Base-by-base conservation (phyloP, 163 green algal species). In the Prototheca stagnorum region DNA sequence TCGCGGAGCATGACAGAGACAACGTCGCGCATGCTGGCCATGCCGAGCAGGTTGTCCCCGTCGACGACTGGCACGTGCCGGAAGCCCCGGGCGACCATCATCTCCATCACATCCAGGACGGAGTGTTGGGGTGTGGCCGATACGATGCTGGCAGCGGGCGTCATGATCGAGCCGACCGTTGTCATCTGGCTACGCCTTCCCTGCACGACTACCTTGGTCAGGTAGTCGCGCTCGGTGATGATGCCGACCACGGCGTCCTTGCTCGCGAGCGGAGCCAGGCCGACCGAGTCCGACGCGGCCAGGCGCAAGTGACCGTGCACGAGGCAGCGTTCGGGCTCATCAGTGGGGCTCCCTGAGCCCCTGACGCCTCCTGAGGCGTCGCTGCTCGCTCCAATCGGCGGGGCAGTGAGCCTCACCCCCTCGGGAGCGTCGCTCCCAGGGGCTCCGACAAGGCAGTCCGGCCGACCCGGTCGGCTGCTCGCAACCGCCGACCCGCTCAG, bases 41-140 rank as follows among this genome's bases (percentile, higher is more conserved):
- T 79, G 26, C 73, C 73, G 27, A 65, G 20, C 51, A 78, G 67
- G 14, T 45, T 42, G 27, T 60, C 62, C n/a, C 51, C 27, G 37
- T 76, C 56, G 8, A 75, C 72, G 46, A 82, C 64, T 19, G 73
- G 73, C 11, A 82, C 60, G 51, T 82, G 73, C 11, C 73, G 67
- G 42, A 82, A 69, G 66, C 76, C 75, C 43, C 74, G 57, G 31
- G 74, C 51, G 21, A 70, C 65, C 73, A 82, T 82, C 31, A 82
- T 56, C 14, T 52, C 49, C 70, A 82, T 80, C 33, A 70, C 70
- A 21, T 80, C 61, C 17, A 82, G 47, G 19, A 79, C 63, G 23
- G 50, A 62, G 49, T 70, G 52, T 19, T 73, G 35, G 19, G 73
- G 67, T n/a, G n/a, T n/a, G n/a, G n/a, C n/a, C 3, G 56, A 50